Evolutionary conservation across 176 grass and related monocot genomes (phyloP).

Genomic region (Aechmea fasciata): DNA sequence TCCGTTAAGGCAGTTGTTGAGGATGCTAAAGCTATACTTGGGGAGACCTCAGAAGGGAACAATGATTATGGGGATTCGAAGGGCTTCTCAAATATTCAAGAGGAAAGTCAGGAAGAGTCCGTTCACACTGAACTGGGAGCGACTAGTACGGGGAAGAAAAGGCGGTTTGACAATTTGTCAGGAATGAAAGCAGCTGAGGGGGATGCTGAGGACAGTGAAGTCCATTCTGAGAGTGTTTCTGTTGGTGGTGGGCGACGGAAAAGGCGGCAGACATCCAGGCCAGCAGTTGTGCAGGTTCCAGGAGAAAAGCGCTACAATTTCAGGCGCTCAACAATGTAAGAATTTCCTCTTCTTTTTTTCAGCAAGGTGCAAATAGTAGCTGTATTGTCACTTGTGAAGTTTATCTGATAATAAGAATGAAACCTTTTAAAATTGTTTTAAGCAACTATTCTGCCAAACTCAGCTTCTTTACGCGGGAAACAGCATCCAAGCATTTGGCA

Average conservation of each 20-base stretch:
- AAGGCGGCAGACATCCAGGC: slow-evolving; percentile 44
- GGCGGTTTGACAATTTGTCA: slow-evolving; percentile 34
- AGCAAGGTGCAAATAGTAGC: not conserved
- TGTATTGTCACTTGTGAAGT: not conserved
- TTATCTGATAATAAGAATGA: not conserved
- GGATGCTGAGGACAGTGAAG: slow-evolving; percentile 56
- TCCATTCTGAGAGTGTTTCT: slow-evolving; percentile 74
- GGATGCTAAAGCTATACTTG: slow-evolving; percentile 64
- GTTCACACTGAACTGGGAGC: slow-evolving; percentile 6
- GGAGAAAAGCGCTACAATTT: slow-evolving; percentile 84
- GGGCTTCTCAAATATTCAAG: slow-evolving; percentile 9
- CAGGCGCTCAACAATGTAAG: slow-evolving; percentile 63
- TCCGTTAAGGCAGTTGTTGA: slow-evolving; percentile 58
- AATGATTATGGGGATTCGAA: slow-evolving; percentile 25
- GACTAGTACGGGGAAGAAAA: slow-evolving; percentile 41
- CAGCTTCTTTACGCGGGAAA: not conserved
- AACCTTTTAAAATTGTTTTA: not conserved
- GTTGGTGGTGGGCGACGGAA: slow-evolving; percentile 69
- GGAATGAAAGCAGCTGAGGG: slow-evolving; percentile 38
- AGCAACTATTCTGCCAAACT: not conserved
- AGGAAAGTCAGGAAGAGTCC: slow-evolving; percentile 25
- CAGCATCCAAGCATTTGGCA: not conserved
- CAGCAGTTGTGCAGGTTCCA: slow-evolving; percentile 18
- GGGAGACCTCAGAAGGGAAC: slow-evolving; percentile 38
- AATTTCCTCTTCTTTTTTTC: slow-evolving; percentile 12